Conservation (phyloP, 495 filamentous ascomycete species). For the Alectoria sarmentosa region DNA sequence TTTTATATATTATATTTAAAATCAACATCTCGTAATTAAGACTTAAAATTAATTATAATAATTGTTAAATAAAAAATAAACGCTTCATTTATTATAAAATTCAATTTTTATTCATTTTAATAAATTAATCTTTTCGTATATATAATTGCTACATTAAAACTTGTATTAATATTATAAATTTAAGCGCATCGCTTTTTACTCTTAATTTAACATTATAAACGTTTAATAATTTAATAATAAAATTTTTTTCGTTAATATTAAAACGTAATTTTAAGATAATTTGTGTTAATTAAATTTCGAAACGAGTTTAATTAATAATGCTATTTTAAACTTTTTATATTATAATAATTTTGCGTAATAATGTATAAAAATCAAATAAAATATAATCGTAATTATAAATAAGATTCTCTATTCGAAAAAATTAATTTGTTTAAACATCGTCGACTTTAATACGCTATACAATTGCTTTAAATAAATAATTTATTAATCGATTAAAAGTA, state of each 20-base stretch:
- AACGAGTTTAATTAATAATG: neutral
- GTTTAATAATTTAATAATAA: too few species aligned
- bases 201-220: neutral
- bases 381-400: too few species aligned
- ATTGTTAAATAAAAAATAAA: neutral
- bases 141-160: neutral
- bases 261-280: neutral
- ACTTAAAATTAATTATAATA: neutral
- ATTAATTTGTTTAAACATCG: too few species aligned
- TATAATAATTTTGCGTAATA: too few species aligned
- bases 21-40: conserved; percentile 16
- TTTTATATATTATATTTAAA: conserved; percentile 19
- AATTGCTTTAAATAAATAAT: neutral
- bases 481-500: neutral
- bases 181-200: neutral
- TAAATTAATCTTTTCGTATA: neutral
- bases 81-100: neutral
- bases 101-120: too few species aligned
- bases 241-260: neutral
- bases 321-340: too few species aligned
- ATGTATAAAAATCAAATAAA: too few species aligned
- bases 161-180: neutral
- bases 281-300: neutral
- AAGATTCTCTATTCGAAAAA: neutral
- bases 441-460: neutral